Percentiles rank a stretch among this genome's conserved stretches.
Evolutionary conservation across 2,329 filamentous ascomycete species (phyloP).

Genomic region (Periconia macrospinosa): DNA sequence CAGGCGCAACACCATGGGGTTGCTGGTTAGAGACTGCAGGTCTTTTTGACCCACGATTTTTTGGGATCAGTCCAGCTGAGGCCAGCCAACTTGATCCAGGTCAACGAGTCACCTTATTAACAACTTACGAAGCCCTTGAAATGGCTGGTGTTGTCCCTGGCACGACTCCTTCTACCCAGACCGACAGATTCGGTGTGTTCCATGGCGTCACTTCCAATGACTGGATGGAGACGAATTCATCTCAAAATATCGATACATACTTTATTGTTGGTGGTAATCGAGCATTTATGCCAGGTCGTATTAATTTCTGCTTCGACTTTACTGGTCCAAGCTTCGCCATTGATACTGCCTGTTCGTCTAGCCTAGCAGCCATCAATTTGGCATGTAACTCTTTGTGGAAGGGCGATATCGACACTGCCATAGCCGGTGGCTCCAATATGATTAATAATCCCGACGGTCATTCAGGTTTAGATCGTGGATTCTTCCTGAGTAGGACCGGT

Average conservation of each 20-base stretch:
- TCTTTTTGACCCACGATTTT: conserved; percentile 22
- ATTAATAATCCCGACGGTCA: conserved; percentile 37
- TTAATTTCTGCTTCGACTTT: conserved; percentile 40
- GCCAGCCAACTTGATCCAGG: conserved; percentile 21
- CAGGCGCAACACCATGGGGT: conserved; percentile 19
- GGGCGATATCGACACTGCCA: conserved; percentile 18
- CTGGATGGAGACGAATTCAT: conserved; percentile 20
- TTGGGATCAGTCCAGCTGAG: conserved; percentile 27
- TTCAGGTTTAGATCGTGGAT: conserved; percentile 27
- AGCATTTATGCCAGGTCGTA: conserved; percentile 56
- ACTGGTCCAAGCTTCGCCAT: conserved; percentile 15
- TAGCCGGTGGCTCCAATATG: conserved; percentile 28
- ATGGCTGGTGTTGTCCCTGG: conserved; percentile 24
- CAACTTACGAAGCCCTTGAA: conserved; percentile 25
- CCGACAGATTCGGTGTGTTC: conserved; percentile 31
- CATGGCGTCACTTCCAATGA: conserved; percentile 39
- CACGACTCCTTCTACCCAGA: conserved; percentile 26
- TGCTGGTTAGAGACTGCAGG: conserved; percentile 21
- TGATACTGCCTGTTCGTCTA: conserved; percentile 13
- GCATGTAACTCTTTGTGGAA: conserved; percentile 23
- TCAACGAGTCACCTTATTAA: conserved; percentile 18
- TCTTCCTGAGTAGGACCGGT: no score
- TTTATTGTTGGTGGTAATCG: conserved; percentile 55
- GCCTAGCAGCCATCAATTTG: conserved; percentile 20
- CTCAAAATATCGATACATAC: conserved; percentile 52